Conservation (phyloP, 2,329 filamentous ascomycete genomes). For the Chaetomium globosum region DNA sequence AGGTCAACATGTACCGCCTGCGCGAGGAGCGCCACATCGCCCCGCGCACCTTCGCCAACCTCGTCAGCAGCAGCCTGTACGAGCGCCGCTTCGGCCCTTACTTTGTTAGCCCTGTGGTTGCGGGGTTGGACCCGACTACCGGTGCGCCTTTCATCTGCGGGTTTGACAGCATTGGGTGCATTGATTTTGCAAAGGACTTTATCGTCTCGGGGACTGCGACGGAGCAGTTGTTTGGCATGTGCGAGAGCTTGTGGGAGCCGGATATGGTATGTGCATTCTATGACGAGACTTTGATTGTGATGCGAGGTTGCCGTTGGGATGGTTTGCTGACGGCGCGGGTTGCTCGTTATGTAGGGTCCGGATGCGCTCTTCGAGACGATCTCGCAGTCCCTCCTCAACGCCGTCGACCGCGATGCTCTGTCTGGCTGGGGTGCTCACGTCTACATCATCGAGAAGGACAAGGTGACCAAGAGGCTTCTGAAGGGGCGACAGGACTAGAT, state of each 20-base stretch:
- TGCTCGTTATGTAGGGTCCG: slow-evolving; percentile 60
- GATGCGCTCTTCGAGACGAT: slow-evolving; percentile 98
- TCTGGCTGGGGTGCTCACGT: slow-evolving; percentile 98
- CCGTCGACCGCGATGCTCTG: slow-evolving; percentile 92
- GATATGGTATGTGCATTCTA: slow-evolving; percentile 70
- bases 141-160: slow-evolving; percentile 97
- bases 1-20: slow-evolving; percentile 99
- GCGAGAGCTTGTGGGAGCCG: slow-evolving; percentile 96
- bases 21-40: slow-evolving; percentile 97
- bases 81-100: slow-evolving; percentile 95
- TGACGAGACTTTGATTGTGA: background rate
- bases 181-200: slow-evolving; percentile 99
- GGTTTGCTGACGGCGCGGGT: slow-evolving; percentile 31
- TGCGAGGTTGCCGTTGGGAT: background rate
- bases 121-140: slow-evolving; percentile 91
- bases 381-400: slow-evolving; percentile 92
- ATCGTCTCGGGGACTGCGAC: slow-evolving; percentile 95
- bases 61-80: slow-evolving; percentile 88
- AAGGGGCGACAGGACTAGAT: slow-evolving; percentile 92
- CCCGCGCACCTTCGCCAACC: slow-evolving; percentile 92
- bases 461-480: slow-evolving; percentile 97
- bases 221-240: slow-evolving; percentile 98
- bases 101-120: slow-evolving; percentile 93
- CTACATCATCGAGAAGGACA: slow-evolving; percentile 99
- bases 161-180: slow-evolving; percentile 98